Evolutionary conservation across 192 early-diverging fungal genomes (phyloP).

Genomic region (Allomyces macrogynus): DNA sequence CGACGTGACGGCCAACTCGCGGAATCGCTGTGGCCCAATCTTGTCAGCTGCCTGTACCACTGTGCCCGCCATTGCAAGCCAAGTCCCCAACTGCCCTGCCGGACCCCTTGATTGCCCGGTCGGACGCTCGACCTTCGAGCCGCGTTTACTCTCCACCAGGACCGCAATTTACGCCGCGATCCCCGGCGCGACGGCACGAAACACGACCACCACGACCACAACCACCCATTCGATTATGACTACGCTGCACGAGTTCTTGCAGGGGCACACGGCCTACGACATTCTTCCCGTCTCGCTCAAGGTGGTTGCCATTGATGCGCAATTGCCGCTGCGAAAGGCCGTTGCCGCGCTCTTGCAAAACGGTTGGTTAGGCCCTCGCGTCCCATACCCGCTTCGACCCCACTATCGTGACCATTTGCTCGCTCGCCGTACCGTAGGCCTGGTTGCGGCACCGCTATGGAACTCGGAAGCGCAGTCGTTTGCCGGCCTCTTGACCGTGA

Average conservation of each 20-base stretch:
- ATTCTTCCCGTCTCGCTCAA: constrained; percentile 75
- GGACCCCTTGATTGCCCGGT: neutral
- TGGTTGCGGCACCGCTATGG: constrained; percentile 88
- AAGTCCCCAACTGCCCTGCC: neutral
- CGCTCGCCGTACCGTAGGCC: constrained; percentile 24
- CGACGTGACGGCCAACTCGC: no score
- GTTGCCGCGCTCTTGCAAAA: constrained; percentile 82
- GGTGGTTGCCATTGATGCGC: constrained; percentile 76
- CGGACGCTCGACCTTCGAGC: neutral
- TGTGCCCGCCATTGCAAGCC: neutral
- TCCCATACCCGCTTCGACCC: neutral
- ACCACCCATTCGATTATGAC: neutral
- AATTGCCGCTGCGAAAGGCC: constrained; percentile 77
- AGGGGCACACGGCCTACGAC: constrained; percentile 75
- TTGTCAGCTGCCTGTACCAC: no score
- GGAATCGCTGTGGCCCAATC: no score
- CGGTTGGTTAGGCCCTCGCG: constrained; percentile 38
- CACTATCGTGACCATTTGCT: neutral
- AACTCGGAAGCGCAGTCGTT: constrained; percentile 56
- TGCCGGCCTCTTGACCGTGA: constrained; percentile 87
- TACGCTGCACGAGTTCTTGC: constrained; percentile 25
- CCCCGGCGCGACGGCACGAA: neutral
- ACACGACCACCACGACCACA: neutral
- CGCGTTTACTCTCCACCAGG: neutral
- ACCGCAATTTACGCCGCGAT: neutral